Evolutionary conservation across 768 basidiomycete species (phyloP), one percentile per base, ranked within the genome.

Genomic region (Megacollybia marginata): DNA sequence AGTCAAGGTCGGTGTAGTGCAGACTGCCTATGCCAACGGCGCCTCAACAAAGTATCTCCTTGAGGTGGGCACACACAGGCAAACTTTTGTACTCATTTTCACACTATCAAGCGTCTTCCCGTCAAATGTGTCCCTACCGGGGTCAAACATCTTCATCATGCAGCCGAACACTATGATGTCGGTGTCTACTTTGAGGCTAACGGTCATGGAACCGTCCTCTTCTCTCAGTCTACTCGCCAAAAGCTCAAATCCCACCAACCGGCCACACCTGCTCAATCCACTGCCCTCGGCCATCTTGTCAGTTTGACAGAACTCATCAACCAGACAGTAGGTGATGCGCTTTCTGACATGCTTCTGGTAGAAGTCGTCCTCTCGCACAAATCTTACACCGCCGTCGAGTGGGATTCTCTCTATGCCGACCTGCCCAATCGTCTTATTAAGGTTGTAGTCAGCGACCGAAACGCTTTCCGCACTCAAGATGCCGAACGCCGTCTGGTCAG

Each of bases 151-250:
- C 80, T 98, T 44, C 96, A 99, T 63, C 94, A 97, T 61, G 96
- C 94, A 13, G 96, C 96, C 10, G 91, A 94, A 59, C 80, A 83
- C 59, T 98, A 85, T 66, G 80, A 92, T 62, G 78, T 99, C 49
- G 96, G 96, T n/a, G 91, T 99, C 42, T 99, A 99, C 69, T 99
- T 99, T 59, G 96, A 99, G 66, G 96, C 96, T 33, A 99, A 99
- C 63, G 96, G 96, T 2, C 96, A 99, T 58, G 96, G 96, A 32
- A 99, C 96, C 2, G 92, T 98, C 44, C 67, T 98, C 49, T 98
- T 99, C 71, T 97, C 96, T 11, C 78, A 75, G 7, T 64, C 76
- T 16, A 87, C 92, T 4, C 75, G 85, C 49, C 70, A 79, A 19
- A 76, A 65, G 42, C 72, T 99, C 36, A 58, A 69, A 31, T 66